Base-by-base conservation (phyloP, 345 rosid genomes). In the Acer negundo region DNA sequence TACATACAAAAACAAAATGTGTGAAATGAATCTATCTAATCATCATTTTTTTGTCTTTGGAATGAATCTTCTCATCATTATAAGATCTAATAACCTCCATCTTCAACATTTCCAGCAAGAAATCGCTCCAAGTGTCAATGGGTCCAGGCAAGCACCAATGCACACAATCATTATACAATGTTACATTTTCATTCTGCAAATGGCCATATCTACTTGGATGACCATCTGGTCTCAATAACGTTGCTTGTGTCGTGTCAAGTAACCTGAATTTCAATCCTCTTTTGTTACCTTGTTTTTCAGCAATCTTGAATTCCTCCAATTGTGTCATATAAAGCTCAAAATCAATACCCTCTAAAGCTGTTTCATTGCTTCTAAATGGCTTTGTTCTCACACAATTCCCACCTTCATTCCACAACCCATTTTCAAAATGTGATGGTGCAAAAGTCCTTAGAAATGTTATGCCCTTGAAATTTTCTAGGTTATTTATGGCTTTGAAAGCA, bases 131-230 rank as follows among this genome's bases (percentile, higher is more conserved):
- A 5, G 85, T 77, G 58, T 83, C 88, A 19, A 86, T 64, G 23
- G 88, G 86, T 46, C 88, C 88, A 8, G 88, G 86, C 83, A 86
- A 72, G 83, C 86, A 86, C 89, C 89, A 86, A 67, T 86, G 89
- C 40, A 86, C 86, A 67, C 89, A 86, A 62, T 86, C 89, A 9
- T 58, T 58, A 58, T 58, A 84, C 84, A 94, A 69, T 0, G 91
- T 80, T 42, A 91, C 98, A 35, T 94, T 94, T 44, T 88, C 96
- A 28, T 89, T 78, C 0, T 86, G 80, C 84, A 77, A 76, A 64
- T 92, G 96, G 26, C 98, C 97, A 35, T 84, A 92, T 65, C 78
- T 62, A 76, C 93, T 89, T 0, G 94, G 97, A 73, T 94, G 97
- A 15, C 97, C 98, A 28, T 94, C 96, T 0, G 93, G 92, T 72